Evolutionary conservation across 306 rosid species (phyloP), one percentile per base, ranked within the genome.

Genomic region (Glycine soja): DNA sequence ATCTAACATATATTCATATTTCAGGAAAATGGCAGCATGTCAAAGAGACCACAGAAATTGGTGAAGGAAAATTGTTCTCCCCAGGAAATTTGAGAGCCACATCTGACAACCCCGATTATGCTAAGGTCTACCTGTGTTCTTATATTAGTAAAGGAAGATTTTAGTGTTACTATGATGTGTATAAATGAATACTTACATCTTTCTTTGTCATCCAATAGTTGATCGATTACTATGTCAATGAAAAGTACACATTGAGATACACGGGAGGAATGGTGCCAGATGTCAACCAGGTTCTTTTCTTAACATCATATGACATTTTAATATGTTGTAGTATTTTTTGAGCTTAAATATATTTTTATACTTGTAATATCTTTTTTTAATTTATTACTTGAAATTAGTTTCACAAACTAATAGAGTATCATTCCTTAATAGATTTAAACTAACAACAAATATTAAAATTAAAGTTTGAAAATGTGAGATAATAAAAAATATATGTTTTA

Each of bases 201-300:
- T 76, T 72, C 24, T 70, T 65, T 82, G 32, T 78, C 16, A 46
- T 51, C 43, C 58, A 83, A 76, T 88, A 96, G 99, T 87, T 96
- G 78, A 85, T 96, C 66, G 90, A 96, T 74, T 93, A 86, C 86
- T 96, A 93, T 81, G 87, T 96, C 64, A 88, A 75, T 58, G 97
- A 93, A 84, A 93, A 93, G 74, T 96, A 96, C 94, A 96, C 99
- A 52, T 73, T 96, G 91, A 90, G 99, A 90, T 96, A 96, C 86
- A 93, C 99, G 0, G 99, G 99, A 73, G 99, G 99, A 86, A 96
- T 96, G 99, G 99, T 96, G 67, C 99, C 99, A 0, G 99, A 96
- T 71, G 99, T 93, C 12, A 96, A 93, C 88, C 99, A 96, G 97
- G 99, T 94, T 36, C 54, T 64, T 76, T 73, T 62, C 85, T 75